These are phyloP conservation scores for Kwoniella sp. DNA, from an alignment of 768 basidiomycete genomes.

Conservation along the genomic window DNA sequence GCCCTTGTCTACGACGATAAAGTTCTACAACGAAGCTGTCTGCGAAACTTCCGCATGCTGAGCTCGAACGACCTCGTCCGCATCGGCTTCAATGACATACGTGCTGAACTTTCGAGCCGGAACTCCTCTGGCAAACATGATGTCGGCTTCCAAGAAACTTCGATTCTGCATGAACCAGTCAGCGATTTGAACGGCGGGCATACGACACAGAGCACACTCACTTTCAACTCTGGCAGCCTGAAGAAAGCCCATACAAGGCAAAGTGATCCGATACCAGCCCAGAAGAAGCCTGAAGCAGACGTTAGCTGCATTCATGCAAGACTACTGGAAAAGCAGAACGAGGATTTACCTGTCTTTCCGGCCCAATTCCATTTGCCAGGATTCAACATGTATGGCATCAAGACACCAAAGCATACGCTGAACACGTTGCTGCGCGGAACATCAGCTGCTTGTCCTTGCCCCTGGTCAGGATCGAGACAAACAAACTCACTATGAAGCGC, in stretches of 20 bases:
- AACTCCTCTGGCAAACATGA: conserved; percentile 49
- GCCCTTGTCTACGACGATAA: too few species aligned
- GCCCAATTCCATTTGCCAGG: conserved; percentile 36
- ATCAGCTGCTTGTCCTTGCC: conserved; percentile 27
- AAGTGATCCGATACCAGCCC: conserved; percentile 32
- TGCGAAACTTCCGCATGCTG: background rate
- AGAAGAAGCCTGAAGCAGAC: conserved; percentile 34
- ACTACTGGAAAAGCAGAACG: background rate
- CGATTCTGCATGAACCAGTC: conserved; percentile 9
- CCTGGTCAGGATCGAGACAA: conserved; percentile 19
- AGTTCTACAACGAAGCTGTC: too few species aligned
- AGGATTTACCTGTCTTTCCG: conserved; percentile 34
- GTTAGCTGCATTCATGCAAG: background rate
- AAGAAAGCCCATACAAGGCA: conserved; percentile 42
- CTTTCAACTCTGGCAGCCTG: conserved; percentile 36
- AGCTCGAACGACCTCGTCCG: conserved; percentile 28
- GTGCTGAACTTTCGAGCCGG: conserved; percentile 45
- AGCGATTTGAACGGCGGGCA: background rate
- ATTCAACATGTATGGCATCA: conserved; percentile 42
- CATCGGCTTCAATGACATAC: conserved; percentile 40
- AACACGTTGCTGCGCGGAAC: conserved; percentile 13
- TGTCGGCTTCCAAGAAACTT: conserved; percentile 44
- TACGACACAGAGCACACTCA: background rate
- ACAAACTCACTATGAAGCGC: conserved; percentile 39
- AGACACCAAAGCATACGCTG: conserved; percentile 27